These are phyloP conservation scores for Hura crepitans DNA, from an alignment of 441 rosid species.

Conservation along the genomic window DNA sequence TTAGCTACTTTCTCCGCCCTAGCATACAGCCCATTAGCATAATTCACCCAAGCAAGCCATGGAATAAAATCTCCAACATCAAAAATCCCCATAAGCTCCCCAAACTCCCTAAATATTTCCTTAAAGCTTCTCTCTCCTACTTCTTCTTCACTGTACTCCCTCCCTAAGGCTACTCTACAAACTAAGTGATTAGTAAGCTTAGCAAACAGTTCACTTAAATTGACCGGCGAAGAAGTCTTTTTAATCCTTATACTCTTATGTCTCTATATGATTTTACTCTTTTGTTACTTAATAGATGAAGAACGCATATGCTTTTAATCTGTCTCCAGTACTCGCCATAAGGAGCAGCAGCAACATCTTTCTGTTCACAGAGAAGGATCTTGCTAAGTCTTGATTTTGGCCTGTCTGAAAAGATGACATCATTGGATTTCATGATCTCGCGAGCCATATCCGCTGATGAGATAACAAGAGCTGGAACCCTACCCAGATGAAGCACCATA, in stretches of 20 bases:
- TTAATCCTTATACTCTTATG: slow-evolving; percentile 39
- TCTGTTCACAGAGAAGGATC: slow-evolving; percentile 25
- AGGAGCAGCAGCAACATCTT: slow-evolving; percentile 31
- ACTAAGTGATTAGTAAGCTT: slow-evolving; percentile 24
- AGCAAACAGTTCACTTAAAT: slow-evolving; percentile 28
- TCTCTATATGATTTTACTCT: slow-evolving; percentile 28
- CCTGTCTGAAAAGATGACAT: slow-evolving; percentile 30
- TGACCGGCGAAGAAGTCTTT: neutral
- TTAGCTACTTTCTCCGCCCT: slow-evolving; percentile 32
- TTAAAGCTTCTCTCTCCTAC: slow-evolving; percentile 32
- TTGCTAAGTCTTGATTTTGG: slow-evolving; percentile 5
- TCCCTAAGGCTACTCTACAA: slow-evolving; percentile 34
- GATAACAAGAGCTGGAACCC: slow-evolving; percentile 26
- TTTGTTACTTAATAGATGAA: slow-evolving; percentile 34
- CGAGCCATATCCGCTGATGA: slow-evolving; percentile 33
- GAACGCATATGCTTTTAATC: slow-evolving; percentile 35
- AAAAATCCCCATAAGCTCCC: slow-evolving; percentile 37
- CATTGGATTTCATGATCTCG: slow-evolving; percentile 43
- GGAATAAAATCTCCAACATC: slow-evolving; percentile 52
- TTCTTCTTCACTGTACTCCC: slow-evolving; percentile 35
- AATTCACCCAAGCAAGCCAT: slow-evolving; percentile 42
- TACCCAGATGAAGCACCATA: slow-evolving; percentile 39
- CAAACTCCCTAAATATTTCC: slow-evolving; percentile 34
- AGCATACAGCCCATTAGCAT: slow-evolving; percentile 38
- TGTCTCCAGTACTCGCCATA: slow-evolving; percentile 50